Conservation (phyloP, 192 early-diverging fungal species). For the Backusella psychrophila region DNA sequence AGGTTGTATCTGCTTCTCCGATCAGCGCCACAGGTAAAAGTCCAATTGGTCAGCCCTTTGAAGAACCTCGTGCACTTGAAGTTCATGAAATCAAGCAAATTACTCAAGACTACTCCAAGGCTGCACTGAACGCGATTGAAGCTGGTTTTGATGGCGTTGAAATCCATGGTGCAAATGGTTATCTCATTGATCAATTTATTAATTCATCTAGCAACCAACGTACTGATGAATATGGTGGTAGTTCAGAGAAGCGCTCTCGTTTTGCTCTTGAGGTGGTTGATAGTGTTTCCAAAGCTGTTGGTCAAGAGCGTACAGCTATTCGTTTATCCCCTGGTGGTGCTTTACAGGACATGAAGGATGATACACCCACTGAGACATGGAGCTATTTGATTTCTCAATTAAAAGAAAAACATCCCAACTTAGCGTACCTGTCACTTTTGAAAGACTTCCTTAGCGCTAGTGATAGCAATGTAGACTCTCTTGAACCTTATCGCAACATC, state of each 20-base stretch:
- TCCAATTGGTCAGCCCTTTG: background rate
- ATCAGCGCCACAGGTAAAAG: constrained; percentile 8
- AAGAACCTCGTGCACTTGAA: constrained; percentile 22
- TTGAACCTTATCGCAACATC: constrained; percentile 15
- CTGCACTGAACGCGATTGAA: constrained; percentile 66
- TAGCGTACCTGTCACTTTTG: constrained; percentile 33
- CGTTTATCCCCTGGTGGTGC: constrained; percentile 47
- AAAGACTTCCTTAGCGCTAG: constrained; percentile 44
- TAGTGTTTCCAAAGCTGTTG: constrained; percentile 53
- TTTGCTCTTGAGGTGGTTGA: constrained; percentile 70
- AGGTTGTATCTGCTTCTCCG: constrained; percentile 21
- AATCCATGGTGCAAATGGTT: constrained; percentile 90
- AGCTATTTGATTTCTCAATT: constrained; percentile 16
- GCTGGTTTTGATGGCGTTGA: constrained; percentile 90
- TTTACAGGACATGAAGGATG: constrained; percentile 37
- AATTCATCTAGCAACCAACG: constrained; percentile 77
- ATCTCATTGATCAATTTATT: constrained; percentile 80
- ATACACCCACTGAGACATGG: constrained; percentile 28
- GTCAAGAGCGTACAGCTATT: constrained; percentile 78
- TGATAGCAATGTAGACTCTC: background rate
- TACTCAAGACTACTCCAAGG: constrained; percentile 20
- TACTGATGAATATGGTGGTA: constrained; percentile 90
- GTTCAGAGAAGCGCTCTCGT: constrained; percentile 84
- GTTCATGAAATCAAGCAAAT: constrained; percentile 5
- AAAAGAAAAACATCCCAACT: constrained; percentile 24